These are phyloP conservation scores for Pleurotus tuoliensis DNA, from an alignment of 768 basidiomycete genomes.

Conservation along the genomic window DNA sequence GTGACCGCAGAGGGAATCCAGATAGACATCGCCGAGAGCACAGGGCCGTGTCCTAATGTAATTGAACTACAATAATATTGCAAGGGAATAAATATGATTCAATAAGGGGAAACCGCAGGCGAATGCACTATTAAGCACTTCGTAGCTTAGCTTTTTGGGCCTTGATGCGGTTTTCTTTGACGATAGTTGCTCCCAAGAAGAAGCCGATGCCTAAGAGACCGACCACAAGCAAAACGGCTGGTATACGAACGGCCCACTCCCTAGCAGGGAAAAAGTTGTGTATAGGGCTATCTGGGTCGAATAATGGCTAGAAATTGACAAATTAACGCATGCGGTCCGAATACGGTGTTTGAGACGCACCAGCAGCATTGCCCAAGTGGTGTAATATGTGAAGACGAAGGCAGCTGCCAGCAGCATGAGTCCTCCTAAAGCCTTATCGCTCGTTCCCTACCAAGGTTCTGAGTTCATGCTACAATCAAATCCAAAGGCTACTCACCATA, in stretches of 20 bases:
- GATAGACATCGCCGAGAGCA: constrained; percentile 6
- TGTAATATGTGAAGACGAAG: constrained; percentile 84
- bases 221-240: constrained; percentile 75
- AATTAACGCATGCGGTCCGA: constrained; percentile 2
- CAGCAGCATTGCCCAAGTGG: constrained; percentile 84
- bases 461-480: not conserved
- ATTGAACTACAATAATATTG: constrained; percentile 6
- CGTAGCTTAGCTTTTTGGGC: constrained; percentile 59
- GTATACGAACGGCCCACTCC: constrained; percentile 90
- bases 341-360: constrained; percentile 39
- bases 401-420: constrained; percentile 76
- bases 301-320: constrained; percentile 59
- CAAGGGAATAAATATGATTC: not conserved
- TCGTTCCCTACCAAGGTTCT: constrained; percentile 52
- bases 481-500: constrained; percentile 15
- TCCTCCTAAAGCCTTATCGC: constrained; percentile 79
- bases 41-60: constrained; percentile 1
- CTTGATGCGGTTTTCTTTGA: constrained; percentile 70
- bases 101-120: not conserved
- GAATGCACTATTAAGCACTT: constrained; percentile 43
- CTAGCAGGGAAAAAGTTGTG: constrained; percentile 80
- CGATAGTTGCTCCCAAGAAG: constrained; percentile 75
- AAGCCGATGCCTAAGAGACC: constrained; percentile 78
- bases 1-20: constrained; percentile 20
- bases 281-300: constrained; percentile 68